Base-by-base conservation (phyloP, 2,329 filamentous ascomycete genomes). In the Leptographium wingfieldii region DNA sequence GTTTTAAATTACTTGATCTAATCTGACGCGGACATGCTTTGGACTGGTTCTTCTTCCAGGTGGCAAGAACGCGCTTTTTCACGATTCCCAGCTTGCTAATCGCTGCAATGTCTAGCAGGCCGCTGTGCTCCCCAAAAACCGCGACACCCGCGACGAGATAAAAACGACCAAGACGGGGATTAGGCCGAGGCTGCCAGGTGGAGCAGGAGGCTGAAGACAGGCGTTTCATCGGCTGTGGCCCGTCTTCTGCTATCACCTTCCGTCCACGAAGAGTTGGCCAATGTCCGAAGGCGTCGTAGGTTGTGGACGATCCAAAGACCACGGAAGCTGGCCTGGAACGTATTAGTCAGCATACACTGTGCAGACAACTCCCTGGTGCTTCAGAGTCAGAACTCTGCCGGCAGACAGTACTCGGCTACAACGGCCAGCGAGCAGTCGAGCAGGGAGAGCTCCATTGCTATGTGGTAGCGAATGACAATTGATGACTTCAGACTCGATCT, bases 211-310 rank as follows among this genome's bases (percentile, higher is more conserved):
- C 84, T 88, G 31, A 95, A 77, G 11, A 87, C 80, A 52, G 95
- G 73, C 0, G 86, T 86, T 19, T 81, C 90, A 5, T 90, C 90
- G 1, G 90, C 90, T 1, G 88, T 92, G 70, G 95, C 90, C 22
- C 22, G 22, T 22, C 22, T 22, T 22, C 22, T 22, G 22, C 22
- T 22, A 22, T 22, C 22, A 22, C 22, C 22, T 22, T 22, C 87
- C 90, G 69, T 95, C 90, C 49, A 82, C 81, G 69, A 94, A 94
- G 69, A 90, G 92, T 2, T 95, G 72, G n/a, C 91, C 84, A 59
- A 94, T 75, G 68, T 94, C 89, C 0, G 88, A 86, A 59, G 80
- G 76, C 56, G 76, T 73, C 48, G 77, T 74, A 19, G 80, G 65
- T 89, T 79, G 53, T 80, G 73, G 51, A 80, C 80, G 56, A 91